Percentiles rank a stretch among this genome's conserved stretches.
These are phyloP conservation scores for Hyphopichia wangnamkhiaoensis DNA, from an alignment of 1,139 yeast species.

Conservation along the genomic window DNA sequence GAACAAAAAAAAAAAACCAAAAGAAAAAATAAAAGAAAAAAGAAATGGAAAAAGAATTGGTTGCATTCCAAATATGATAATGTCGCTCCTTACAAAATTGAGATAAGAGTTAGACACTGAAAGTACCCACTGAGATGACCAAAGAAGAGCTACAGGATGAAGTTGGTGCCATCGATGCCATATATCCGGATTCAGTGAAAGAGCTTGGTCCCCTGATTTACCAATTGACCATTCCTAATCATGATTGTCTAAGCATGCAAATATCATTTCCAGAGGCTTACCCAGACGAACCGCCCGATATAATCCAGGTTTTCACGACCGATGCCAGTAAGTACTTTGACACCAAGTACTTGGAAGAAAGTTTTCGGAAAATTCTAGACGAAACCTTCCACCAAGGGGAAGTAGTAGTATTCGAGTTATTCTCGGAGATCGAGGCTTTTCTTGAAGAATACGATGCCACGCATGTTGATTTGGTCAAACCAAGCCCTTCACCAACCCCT, in stretches of 20 bases:
- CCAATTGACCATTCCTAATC: conserved; percentile 62
- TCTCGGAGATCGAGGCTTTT: conserved; percentile 62
- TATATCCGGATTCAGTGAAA: conserved; percentile 64
- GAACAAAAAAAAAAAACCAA: not conserved
- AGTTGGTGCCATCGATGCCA: conserved; percentile 80
- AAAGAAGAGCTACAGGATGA: conserved; percentile 72
- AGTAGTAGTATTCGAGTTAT: conserved; percentile 79
- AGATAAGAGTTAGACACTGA: not conserved
- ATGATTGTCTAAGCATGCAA: conserved; percentile 57
- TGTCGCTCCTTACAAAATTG: not conserved
- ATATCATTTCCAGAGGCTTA: conserved; percentile 69
- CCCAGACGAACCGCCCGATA: conserved; percentile 64
- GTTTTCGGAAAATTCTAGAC: conserved; percentile 51
- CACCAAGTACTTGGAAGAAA: conserved; percentile 40
- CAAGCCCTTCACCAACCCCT: conserved; percentile 1
- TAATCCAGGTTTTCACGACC: conserved; percentile 49
- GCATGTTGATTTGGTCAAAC: not conserved
- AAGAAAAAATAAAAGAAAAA: not conserved
- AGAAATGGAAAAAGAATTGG: not conserved
- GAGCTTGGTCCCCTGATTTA: conserved; percentile 40
- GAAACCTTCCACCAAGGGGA: conserved; percentile 55
- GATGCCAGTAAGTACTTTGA: conserved; percentile 38
- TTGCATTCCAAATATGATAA: too few relatives aligned
- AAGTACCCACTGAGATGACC: too few relatives aligned
- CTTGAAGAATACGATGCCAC: conserved; percentile 36